Percentiles rank a stretch among this genome's conserved stretches.
These are phyloP conservation scores for Penicillium coprophilum DNA, from an alignment of 495 filamentous ascomycete genomes.

Conservation along the genomic window DNA sequence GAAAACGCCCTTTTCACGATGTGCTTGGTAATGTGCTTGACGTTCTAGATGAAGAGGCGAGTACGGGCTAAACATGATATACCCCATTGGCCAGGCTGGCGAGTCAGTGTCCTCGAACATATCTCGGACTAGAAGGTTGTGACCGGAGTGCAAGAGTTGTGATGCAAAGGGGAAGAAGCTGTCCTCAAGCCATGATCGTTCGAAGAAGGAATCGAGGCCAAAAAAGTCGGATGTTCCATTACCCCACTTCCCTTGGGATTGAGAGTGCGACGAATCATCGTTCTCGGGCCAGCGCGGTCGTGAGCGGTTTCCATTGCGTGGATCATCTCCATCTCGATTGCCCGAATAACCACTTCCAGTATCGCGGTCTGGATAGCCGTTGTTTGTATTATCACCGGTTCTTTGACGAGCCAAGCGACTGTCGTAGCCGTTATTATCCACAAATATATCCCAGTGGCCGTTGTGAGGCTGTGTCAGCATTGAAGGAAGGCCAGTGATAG, in stretches of 20 bases:
- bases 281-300: constrained; percentile 18
- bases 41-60: constrained; percentile 53
- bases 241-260: constrained; percentile 10
- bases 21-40: constrained; percentile 28
- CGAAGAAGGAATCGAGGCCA: constrained; percentile 38
- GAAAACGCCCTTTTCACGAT: constrained; percentile 34
- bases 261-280: constrained; percentile 15
- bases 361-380: constrained; percentile 16
- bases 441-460: constrained; percentile 39
- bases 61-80: constrained; percentile 49
- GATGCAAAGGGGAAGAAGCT: constrained; percentile 27
- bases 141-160: constrained; percentile 30
- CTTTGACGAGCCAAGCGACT: constrained; percentile 24
- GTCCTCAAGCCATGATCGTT: constrained; percentile 35
- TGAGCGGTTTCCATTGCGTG: constrained; percentile 13
- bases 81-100: constrained; percentile 41
- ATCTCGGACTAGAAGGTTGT: constrained; percentile 29
- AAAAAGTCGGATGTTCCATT: constrained; percentile 28
- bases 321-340: constrained; percentile 8
- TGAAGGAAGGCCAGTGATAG: constrained; percentile 50
- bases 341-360: constrained; percentile 10
- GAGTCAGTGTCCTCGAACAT: constrained; percentile 33
- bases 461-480: constrained; percentile 30
- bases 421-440: constrained; percentile 31
- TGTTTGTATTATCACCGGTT: constrained; percentile 14